Conservation (phyloP, 2,329 filamentous ascomycete genomes). For the Emmonsiellopsis sp. region DNA sequence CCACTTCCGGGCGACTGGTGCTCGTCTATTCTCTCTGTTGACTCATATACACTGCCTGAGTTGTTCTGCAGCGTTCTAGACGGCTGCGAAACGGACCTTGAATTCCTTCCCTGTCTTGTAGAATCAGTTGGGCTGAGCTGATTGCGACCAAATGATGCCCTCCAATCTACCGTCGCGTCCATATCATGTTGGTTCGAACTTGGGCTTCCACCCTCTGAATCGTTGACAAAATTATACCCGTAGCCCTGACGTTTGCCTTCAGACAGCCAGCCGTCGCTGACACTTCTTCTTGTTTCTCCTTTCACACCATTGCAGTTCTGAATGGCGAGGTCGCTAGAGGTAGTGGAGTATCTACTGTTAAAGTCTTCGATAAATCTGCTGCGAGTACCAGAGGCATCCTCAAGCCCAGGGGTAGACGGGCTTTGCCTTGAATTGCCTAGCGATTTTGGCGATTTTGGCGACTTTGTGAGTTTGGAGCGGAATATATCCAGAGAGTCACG, state of each 20-base stretch:
- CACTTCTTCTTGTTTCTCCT: conserved; percentile 1
- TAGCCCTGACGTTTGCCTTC: conserved; percentile 31
- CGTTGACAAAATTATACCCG: conserved; percentile 26
- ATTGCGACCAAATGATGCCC: no score
- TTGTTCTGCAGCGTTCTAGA: no score
- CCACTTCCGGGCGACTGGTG: no score
- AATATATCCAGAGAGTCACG: background rate
- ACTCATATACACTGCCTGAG: no score
- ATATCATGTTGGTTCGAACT: background rate
- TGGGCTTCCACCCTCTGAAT: conserved; percentile 12
- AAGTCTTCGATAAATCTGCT: conserved; percentile 28
- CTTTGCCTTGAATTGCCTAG: background rate
- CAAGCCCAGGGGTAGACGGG: background rate
- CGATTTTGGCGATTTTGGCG: background rate
- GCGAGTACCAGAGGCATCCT: conserved; percentile 4
- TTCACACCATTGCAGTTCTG: background rate
- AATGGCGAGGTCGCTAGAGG: background rate
- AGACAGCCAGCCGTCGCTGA: conserved; percentile 34
- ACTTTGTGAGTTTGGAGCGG: background rate
- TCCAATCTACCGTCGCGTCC: background rate
- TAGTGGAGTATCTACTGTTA: conserved; percentile 6
- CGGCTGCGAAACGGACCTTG: no score
- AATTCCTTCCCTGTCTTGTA: no score
- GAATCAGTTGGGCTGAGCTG: no score
- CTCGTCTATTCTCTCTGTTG: no score